phyloP scores from a whole-genome alignment of 202 grass and related monocot genomes.

The Saccharum hybrid region DNA sequence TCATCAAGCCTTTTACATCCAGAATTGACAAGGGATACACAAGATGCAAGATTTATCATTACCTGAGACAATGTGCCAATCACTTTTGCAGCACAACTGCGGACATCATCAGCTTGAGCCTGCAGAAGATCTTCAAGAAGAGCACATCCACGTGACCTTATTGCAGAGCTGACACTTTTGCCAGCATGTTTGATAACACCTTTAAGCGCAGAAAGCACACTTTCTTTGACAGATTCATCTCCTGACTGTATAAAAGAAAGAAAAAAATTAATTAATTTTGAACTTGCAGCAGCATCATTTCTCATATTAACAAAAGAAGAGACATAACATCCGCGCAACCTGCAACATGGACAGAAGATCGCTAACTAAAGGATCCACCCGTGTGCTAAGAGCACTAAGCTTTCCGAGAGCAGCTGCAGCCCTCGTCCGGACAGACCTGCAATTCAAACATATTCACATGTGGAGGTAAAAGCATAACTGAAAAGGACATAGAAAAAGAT shows the following conservation, averaged over 20 bases:
- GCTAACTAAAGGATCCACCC: conserved; percentile 84
- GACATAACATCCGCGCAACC: conserved; percentile 49
- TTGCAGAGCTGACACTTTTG: conserved; percentile 74
- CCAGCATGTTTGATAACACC: conserved; percentile 95
- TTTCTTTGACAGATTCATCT: conserved; percentile 81
- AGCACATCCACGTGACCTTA: conserved; percentile 71
- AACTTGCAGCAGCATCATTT: conserved; percentile 13
- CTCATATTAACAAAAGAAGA: neutral
- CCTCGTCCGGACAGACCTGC: conserved; percentile 84
- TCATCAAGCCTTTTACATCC: neutral
- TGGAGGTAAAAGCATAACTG: conserved; percentile 18
- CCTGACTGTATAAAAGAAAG: conserved; percentile 58
- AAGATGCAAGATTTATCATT: conserved; percentile 17
- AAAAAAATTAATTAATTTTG: conserved; percentile 10
- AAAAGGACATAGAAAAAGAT: conserved; percentile 21
- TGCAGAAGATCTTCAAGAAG: conserved; percentile 76
- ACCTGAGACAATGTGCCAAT: conserved; percentile 92
- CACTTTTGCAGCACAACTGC: conserved; percentile 79
- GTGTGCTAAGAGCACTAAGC: conserved; percentile 91
- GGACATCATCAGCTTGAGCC: conserved; percentile 82
- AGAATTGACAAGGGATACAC: neutral
- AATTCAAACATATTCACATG: conserved; percentile 33
- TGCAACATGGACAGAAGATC: conserved; percentile 92
- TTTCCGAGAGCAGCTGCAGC: conserved; percentile 91
- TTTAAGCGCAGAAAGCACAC: conserved; percentile 85